phyloP scores from a whole-genome alignment of 2,329 filamentous ascomycete genomes.

The Claviceps sorghi region DNA sequence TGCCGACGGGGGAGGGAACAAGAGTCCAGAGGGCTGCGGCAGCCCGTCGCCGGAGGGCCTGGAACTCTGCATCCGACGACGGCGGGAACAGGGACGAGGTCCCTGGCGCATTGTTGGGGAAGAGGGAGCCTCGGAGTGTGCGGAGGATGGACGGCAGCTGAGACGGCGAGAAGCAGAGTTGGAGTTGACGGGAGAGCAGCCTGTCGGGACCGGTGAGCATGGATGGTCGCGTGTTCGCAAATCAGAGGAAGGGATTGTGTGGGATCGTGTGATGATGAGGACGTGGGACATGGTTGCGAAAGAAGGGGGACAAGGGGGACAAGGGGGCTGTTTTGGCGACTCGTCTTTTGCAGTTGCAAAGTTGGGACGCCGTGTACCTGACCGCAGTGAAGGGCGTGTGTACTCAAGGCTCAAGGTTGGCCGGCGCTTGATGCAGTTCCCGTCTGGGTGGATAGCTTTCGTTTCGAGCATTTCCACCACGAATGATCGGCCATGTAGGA shows the following conservation, averaged over 20 bases:
- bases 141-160: conserved; percentile 53
- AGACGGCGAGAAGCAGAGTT: conserved; percentile 45
- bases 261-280: conserved; percentile 3
- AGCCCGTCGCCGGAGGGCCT: conserved; percentile 50
- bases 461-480: neutral
- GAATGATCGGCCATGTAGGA: neutral
- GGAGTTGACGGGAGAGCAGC: conserved; percentile 43
- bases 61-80: conserved; percentile 42
- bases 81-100: conserved; percentile 47
- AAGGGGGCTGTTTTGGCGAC: neutral
- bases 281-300: neutral
- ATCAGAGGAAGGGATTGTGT: conserved; percentile 5
- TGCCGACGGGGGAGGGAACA: conserved; percentile 31
- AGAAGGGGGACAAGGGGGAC: conserved; percentile 3
- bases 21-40: conserved; percentile 42
- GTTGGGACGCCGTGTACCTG: neutral
- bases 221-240: neutral
- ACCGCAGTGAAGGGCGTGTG: neutral
- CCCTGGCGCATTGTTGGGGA: conserved; percentile 70
- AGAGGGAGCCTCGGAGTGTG: conserved; percentile 61
- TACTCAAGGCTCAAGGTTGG: neutral
- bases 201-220: conserved; percentile 23
- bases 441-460: neutral
- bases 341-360: conserved; percentile 1
- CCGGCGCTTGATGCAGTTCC: neutral